Evolutionary conservation across 139 green algal species (phyloP), one percentile per base, ranked within the genome.

Genomic region (Choricystis sp.): DNA sequence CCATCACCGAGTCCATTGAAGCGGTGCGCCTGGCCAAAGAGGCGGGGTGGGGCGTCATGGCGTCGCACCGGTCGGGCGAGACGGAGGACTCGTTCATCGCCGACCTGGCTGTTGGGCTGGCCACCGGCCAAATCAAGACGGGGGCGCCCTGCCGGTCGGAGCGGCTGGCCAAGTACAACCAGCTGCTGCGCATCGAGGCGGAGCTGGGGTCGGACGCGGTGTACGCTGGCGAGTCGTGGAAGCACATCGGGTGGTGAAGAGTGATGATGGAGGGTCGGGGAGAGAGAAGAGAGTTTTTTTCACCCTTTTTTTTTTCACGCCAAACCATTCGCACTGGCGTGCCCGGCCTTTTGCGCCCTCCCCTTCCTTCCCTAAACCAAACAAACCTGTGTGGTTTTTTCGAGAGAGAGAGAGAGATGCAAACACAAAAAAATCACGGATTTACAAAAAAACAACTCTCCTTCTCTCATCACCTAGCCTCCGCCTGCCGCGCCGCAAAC

Each of bases 71-170:
- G 16, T 92, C 83, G 40, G 89, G 89, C 24, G 91, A 97, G 85
- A 97, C 91, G 4, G 89, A 95, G 74, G 94, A 99, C 77, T 82
- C 66, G 30, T 98, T 98, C 85, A 97, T 99, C 63, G 94, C 93
- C 40, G 94, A 99, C 79, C 80, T 99, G 49, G 77, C 90, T 9
- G 94, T 99, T 19, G 94, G 94, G 61, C 86, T 99, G 31, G 65
- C 84, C 56, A 95, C 90, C 25, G 93, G 92, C 22, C 94, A 99
- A 78, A 98, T 99, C 85, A 99, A 99, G 88, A 97, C 94, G 22
- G 94, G 94, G 31, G 94, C 94, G 0, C 94, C 94, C 40, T 98
- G 92, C 85, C 78, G 86, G 25, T 90, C 77, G 23, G 92, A 99
- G 86, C 84, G 94, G 52, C 72, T 95, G 49, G 81, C 92, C 67